phyloP scores from a whole-genome alignment of 1,284 basidiomycete genomes.

The Apiotrichum siamense region DNA sequence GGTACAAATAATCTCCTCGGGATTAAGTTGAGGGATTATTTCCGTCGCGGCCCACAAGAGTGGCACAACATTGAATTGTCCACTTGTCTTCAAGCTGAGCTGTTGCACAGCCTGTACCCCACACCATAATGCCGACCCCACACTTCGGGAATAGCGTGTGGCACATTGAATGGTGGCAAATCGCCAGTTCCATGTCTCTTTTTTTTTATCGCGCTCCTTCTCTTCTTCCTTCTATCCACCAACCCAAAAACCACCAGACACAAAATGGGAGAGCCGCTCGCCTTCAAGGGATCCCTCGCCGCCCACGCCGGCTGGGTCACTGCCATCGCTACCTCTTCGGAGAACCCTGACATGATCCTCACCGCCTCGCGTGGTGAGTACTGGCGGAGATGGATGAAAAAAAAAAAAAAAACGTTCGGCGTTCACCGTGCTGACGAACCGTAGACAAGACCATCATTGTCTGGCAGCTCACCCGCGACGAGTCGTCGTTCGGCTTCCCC shows the following conservation, averaged over 20 bases:
- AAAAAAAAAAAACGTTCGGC: no score
- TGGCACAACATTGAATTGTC: no score
- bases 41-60: no score
- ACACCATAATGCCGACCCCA: no score
- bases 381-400: not conserved
- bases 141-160: no score
- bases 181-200: no score
- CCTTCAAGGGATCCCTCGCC: constrained; percentile 84
- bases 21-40: no score
- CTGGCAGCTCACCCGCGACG: constrained; percentile 97
- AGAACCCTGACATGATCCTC: constrained; percentile 95
- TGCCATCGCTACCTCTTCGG: constrained; percentile 91
- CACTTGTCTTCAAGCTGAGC: no score
- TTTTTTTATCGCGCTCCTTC: constrained; percentile 28
- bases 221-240: constrained; percentile 1
- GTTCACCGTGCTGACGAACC: not conserved
- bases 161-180: no score
- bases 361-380: constrained; percentile 87
- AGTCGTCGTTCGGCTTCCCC: constrained; percentile 80
- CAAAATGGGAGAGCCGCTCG: constrained; percentile 74
- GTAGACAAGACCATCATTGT: constrained; percentile 99
- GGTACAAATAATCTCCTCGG: no score
- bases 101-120: no score
- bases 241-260: constrained; percentile 6
- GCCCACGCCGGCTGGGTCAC: constrained; percentile 97